Conservation (phyloP, 257 asterid species). For the Solanum clarkiae region DNA sequence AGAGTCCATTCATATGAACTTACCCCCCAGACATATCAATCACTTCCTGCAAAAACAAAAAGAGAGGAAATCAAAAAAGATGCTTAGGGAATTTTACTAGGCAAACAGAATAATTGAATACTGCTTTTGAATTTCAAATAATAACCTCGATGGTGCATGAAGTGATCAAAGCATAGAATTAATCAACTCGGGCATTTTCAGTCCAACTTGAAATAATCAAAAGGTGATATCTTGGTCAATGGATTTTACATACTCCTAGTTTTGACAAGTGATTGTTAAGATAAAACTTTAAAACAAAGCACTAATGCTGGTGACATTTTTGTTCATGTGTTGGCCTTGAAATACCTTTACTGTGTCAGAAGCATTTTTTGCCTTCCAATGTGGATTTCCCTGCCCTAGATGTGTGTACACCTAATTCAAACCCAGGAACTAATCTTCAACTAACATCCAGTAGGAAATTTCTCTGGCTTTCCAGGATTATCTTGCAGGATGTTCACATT, state of each 20-base stretch:
- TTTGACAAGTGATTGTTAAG: background rate
- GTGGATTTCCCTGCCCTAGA: background rate
- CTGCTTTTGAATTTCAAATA: background rate
- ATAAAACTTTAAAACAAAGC: background rate
- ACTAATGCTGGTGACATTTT: background rate
- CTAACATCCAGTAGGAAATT: background rate
- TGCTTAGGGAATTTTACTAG: background rate
- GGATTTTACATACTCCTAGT: background rate
- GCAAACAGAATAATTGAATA: background rate
- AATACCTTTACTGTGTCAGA: background rate
- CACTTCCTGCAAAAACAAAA: slow-evolving; percentile 43
- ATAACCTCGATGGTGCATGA: background rate
- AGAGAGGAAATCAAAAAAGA: background rate
- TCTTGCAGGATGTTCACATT: background rate
- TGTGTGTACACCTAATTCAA: background rate
- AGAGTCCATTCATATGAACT: slow-evolving; percentile 4
- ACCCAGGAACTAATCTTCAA: background rate
- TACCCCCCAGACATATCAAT: slow-evolving; percentile 85
- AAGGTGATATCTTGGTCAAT: background rate
- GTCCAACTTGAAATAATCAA: background rate
- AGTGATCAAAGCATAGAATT: background rate
- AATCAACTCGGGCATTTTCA: background rate
- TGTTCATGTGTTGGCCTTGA: background rate
- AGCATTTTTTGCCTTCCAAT: background rate
- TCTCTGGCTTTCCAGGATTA: background rate